These are phyloP conservation scores for Sisymbrium irio DNA, from an alignment of 345 rosid species.

Conservation along the genomic window DNA sequence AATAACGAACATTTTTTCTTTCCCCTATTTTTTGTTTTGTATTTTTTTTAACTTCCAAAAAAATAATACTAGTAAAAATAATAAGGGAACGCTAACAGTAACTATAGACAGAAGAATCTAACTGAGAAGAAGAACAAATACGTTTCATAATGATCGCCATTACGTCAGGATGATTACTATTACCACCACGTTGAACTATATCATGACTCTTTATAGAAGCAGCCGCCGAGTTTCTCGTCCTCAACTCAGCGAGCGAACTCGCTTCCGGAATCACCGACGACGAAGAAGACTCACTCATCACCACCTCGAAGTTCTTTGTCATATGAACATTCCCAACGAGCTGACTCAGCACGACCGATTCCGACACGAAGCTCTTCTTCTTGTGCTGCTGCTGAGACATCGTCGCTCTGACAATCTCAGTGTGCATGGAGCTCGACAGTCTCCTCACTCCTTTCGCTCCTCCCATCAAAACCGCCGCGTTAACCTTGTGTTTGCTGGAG, in stretches of 20 bases:
- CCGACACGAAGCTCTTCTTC: constrained; percentile 50
- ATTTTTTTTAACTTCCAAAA: neutral
- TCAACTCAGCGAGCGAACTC: constrained; percentile 45
- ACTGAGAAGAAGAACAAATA: constrained; percentile 55
- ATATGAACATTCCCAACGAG: constrained; percentile 53
- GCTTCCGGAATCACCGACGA: constrained; percentile 37
- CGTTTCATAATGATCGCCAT: constrained; percentile 49
- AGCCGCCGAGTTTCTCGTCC: constrained; percentile 33
- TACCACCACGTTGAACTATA: constrained; percentile 44
- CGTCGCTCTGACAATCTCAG: constrained; percentile 63
- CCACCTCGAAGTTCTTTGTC: constrained; percentile 47
- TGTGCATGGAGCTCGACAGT: constrained; percentile 59
- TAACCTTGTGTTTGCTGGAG: constrained; percentile 41
- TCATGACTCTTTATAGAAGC: constrained; percentile 14
- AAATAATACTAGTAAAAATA: neutral
- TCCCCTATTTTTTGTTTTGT: neutral
- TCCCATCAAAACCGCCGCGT: constrained; percentile 65
- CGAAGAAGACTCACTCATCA: constrained; percentile 42
- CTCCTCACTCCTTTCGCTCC: constrained; percentile 73
- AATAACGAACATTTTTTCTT: neutral
- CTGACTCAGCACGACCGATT: constrained; percentile 60
- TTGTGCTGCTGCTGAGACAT: constrained; percentile 63
- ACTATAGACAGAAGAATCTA: constrained; percentile 61
- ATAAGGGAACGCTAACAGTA: constrained; percentile 50
- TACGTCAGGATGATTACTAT: constrained; percentile 32